Evolutionary conservation across 208 protist species (phyloP).

Genomic region (Perkinsela sp.): DNA sequence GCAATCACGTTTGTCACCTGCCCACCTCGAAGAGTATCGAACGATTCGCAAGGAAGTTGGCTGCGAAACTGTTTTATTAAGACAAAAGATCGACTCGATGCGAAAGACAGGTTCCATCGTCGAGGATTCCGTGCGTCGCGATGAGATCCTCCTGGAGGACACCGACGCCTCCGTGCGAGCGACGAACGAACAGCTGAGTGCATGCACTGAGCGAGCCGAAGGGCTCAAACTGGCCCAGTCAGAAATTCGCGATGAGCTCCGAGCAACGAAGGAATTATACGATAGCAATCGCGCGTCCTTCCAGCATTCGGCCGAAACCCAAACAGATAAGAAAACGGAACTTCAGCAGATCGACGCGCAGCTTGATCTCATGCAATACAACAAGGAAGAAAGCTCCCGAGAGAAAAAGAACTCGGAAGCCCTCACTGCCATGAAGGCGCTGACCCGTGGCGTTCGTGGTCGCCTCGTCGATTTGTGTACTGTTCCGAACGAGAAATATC

Average conservation of each 20-base stretch:
- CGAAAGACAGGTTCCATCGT: slow-evolving; percentile 20
- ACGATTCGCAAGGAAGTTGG: slow-evolving; percentile 39
- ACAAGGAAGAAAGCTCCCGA: slow-evolving; percentile 45
- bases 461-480: slow-evolving; percentile 71
- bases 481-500: slow-evolving; percentile 57
- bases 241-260: slow-evolving; percentile 13
- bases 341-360: slow-evolving; percentile 58
- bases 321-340: slow-evolving; percentile 26
- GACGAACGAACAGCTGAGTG: slow-evolving; percentile 11
- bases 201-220: slow-evolving; percentile 6
- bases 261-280: slow-evolving; percentile 10
- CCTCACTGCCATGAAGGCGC: slow-evolving; percentile 51
- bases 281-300: slow-evolving; percentile 3
- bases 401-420: slow-evolving; percentile 30
- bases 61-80: slow-evolving; percentile 33
- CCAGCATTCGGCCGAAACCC: slow-evolving; percentile 15
- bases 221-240: slow-evolving; percentile 19
- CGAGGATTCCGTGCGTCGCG: slow-evolving; percentile 23
- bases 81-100: slow-evolving; percentile 31
- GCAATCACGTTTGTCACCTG: slow-evolving; percentile 8
- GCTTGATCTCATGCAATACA: slow-evolving; percentile 38
- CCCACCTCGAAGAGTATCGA: slow-evolving; percentile 33
- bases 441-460: slow-evolving; percentile 54
- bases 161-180: slow-evolving; percentile 16
- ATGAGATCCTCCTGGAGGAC: slow-evolving; percentile 14